These are phyloP conservation scores for Kipferlia bialata DNA, from an alignment of 78 protist species.

Conservation along the genomic window DNA sequence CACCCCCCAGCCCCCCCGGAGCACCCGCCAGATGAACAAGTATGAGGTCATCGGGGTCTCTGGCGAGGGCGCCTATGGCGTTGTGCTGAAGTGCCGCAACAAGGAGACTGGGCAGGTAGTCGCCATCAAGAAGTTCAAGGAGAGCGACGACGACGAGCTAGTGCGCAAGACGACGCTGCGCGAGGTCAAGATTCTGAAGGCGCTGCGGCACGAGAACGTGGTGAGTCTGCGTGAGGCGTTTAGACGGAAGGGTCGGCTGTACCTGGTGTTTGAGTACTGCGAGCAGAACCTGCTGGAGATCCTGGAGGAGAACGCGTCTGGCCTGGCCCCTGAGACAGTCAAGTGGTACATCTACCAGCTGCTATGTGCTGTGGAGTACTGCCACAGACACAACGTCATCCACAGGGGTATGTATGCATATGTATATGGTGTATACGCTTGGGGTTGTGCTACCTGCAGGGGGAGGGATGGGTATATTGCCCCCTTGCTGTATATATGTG, in stretches of 20 bases:
- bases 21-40: conserved; percentile 43
- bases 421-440: too few species aligned
- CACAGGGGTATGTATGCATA: conserved; percentile 38
- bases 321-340: conserved; percentile 27
- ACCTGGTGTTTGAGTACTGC: conserved; percentile 55
- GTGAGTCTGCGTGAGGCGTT: conserved; percentile 27
- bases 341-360: conserved; percentile 32
- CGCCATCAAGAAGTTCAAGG: conserved; percentile 52
- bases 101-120: conserved; percentile 46
- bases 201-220: conserved; percentile 34
- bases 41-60: conserved; percentile 31
- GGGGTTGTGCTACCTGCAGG: too few species aligned
- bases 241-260: conserved; percentile 34
- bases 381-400: conserved; percentile 28
- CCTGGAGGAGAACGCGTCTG: conserved; percentile 33
- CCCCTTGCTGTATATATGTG: too few species aligned
- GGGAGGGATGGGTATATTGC: too few species aligned
- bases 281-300: conserved; percentile 39
- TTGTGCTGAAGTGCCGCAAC: conserved; percentile 51
- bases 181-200: conserved; percentile 34
- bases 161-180: conserved; percentile 31
- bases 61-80: conserved; percentile 66
- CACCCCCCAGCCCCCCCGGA: too few species aligned
- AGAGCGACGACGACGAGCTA: conserved; percentile 15
- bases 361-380: conserved; percentile 6